Evolutionary conservation across 345 rosid species (phyloP).

Genomic region (Sisymbrium altissimum): DNA sequence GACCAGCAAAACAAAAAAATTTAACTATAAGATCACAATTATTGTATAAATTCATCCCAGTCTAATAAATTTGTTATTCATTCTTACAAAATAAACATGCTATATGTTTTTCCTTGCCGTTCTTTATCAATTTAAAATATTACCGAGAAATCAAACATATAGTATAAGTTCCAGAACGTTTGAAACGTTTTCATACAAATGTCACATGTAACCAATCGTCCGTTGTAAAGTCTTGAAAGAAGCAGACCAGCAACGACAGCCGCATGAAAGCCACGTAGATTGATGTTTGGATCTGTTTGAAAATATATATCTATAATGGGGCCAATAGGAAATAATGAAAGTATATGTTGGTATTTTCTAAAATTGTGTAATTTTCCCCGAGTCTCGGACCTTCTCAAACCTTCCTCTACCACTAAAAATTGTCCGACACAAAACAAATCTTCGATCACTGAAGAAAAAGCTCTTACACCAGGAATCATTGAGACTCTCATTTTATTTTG

Average conservation of each 20-base stretch:
- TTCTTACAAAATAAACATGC: not conserved
- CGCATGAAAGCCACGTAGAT: not conserved
- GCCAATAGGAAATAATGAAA: not conserved
- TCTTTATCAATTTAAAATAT: not conserved
- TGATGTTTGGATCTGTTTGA: not conserved
- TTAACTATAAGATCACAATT: not conserved
- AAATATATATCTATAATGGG: not conserved
- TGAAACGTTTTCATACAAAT: not conserved
- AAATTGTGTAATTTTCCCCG: not conserved
- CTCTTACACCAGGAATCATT: not conserved
- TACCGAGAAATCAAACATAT: not conserved
- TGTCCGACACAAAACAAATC: not conserved
- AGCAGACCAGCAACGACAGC: not conserved
- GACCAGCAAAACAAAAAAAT: not conserved
- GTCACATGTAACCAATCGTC: not conserved
- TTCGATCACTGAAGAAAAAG: not conserved
- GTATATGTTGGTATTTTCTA: not conserved
- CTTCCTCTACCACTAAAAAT: constrained; percentile 14
- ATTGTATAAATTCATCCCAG: not conserved
- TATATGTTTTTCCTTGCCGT: not conserved
- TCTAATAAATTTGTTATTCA: not conserved
- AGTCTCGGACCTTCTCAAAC: constrained; percentile 30
- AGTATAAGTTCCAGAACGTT: not conserved
- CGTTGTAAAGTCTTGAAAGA: not conserved
- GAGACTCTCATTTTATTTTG: not conserved